Evolutionary conservation across 352 stramenopile species (phyloP).

Genomic region (Pythium coloratum): DNA sequence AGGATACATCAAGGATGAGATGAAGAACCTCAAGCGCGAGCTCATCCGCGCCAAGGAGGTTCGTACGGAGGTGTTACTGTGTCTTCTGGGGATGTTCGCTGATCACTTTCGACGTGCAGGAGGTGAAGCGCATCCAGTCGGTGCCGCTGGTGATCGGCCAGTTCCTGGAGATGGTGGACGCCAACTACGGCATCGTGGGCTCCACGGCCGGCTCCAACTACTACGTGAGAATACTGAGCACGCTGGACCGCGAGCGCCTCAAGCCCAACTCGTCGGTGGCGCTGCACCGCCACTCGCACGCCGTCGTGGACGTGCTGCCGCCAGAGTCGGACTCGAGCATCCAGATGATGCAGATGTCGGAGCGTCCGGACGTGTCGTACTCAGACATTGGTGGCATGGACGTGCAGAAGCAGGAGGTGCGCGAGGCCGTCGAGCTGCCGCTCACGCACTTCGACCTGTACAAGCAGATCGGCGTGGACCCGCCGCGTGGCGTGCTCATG

Average conservation of each 20-base stretch:
- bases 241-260: constrained; percentile 97
- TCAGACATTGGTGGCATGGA: constrained; percentile 99
- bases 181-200: constrained; percentile 99
- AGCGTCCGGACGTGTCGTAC: constrained; percentile 96
- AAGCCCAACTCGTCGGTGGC: constrained; percentile 99
- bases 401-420: constrained; percentile 98
- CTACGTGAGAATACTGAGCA: constrained; percentile 98
- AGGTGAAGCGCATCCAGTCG: constrained; percentile 99
- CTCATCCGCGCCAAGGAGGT: constrained; percentile 98
- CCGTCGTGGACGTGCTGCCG: constrained; percentile 98
- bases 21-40: constrained; percentile 99
- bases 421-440: constrained; percentile 99
- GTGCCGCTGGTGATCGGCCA: constrained; percentile 99
- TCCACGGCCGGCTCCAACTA: constrained; percentile 98
- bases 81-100: background rate
- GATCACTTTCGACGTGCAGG: constrained; percentile 22
- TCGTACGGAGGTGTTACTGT: background rate
- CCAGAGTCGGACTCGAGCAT: constrained; percentile 99
- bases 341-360: constrained; percentile 98
- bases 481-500: constrained; percentile 97
- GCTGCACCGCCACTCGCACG: constrained; percentile 98
- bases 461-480: constrained; percentile 99
- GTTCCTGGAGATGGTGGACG: constrained; percentile 99
- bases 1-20: constrained; percentile 99
- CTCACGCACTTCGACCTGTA: constrained; percentile 99